Base-by-base conservation (phyloP, 306 rosid genomes). In the Acacia melanoxylon region DNA sequence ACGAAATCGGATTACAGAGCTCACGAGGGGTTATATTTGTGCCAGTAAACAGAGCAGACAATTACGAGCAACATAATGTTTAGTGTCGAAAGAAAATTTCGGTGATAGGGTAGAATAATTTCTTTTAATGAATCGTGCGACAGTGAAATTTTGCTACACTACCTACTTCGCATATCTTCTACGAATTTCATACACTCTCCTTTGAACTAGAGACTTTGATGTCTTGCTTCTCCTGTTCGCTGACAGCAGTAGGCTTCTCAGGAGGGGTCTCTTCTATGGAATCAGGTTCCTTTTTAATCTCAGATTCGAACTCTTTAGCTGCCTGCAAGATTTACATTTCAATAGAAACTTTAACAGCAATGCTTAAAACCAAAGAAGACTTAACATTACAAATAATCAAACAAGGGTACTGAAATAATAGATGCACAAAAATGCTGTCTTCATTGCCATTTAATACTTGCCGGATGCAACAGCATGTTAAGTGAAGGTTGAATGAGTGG, bases 221-320 rank as follows among this genome's bases (percentile, higher is more conserved):
- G 15, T 88, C 94, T 87, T 84, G 84, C 83, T 89, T 90, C 93
- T 90, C 90, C 85, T 86, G 90, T 83, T 90, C 89, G 72, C 56
- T 87, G 46, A 33, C 72, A 3, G 88, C 81, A 61, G 78, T 61
- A 41, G 93, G 77, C 82, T 89, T 86, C 27, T 89, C 93, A 25
- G 83, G 78, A 6, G 89, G 74, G 11, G 74, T 81, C 77, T 78
- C 98, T 68, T 29, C 68, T 0, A 2, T 51, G 40, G 91, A 67
- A 46, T 86, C 94, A 1, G 98, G 97, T 72, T 91, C 95, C 77
- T 84, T 90, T 83, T 91, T 95, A 72, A 95, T 85, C 91, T 95
- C 99, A 0, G 97, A 84, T 78, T 95, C 99, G 58, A 95, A 95
- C 88, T 95, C 99, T 88, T 93, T 95, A 14, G 99, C 99, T 5